Evolutionary conservation across 1,139 yeast species (phyloP).

Genomic region (Saccharomycopsis phalli): DNA sequence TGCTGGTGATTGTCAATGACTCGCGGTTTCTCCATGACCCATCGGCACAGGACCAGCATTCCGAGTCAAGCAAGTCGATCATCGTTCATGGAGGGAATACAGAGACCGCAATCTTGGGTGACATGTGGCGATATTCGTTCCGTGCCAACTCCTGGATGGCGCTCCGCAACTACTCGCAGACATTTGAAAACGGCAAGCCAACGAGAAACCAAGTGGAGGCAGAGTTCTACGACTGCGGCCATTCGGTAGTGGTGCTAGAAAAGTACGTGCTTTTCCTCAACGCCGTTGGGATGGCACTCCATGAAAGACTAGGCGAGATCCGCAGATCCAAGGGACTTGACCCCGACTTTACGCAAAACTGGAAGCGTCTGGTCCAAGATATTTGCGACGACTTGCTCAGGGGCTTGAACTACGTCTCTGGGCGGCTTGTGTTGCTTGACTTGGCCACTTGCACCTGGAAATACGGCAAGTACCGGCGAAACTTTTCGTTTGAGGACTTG

Average conservation of each 20-base stretch:
- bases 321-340: neutral
- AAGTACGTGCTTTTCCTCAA: slow-evolving; percentile 11
- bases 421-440: slow-evolving; percentile 12
- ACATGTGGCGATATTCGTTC: slow-evolving; percentile 40
- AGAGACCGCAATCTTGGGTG: slow-evolving; percentile 32
- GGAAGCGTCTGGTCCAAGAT: slow-evolving; percentile 10
- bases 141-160: slow-evolving; percentile 33
- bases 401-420: slow-evolving; percentile 1
- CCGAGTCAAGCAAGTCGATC: slow-evolving; percentile 22
- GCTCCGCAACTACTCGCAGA: neutral
- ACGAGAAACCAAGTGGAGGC: slow-evolving; percentile 1
- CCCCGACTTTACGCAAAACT: slow-evolving; percentile 2
- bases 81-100: slow-evolving; percentile 40
- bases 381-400: slow-evolving; percentile 2
- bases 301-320: slow-evolving; percentile 3
- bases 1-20: slow-evolving; percentile 20
- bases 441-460: slow-evolving; percentile 8
- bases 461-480: slow-evolving; percentile 6
- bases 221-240: slow-evolving; percentile 11
- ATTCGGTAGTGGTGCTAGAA: slow-evolving; percentile 11
- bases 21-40: no score
- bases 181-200: slow-evolving; percentile 8
- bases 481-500: slow-evolving; percentile 1
- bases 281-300: slow-evolving; percentile 1
- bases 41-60: no score